Evolutionary conservation across 179 eudicot species (phyloP).

Genomic region (Spinacia oleracea): DNA sequence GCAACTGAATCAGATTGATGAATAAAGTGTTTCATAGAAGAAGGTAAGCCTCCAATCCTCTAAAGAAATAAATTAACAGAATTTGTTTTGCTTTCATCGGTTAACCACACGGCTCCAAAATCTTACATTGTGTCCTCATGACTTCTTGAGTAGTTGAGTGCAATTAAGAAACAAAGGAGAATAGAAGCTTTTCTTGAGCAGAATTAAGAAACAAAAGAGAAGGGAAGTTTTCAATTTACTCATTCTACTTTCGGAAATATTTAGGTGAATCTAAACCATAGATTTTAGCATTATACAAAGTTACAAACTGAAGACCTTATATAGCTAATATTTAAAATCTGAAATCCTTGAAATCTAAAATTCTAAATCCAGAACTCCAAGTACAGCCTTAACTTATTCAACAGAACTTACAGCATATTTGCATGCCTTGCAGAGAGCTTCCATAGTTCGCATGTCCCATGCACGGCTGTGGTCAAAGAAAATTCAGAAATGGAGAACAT

Average conservation of each 20-base stretch:
- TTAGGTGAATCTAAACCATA: background rate
- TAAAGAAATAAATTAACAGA: background rate
- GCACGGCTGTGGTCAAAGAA: constrained; percentile 72
- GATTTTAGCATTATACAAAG: background rate
- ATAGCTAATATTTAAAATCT: background rate
- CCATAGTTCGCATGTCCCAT: constrained; percentile 99
- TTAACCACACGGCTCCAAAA: background rate
- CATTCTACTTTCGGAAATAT: background rate
- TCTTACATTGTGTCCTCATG: background rate
- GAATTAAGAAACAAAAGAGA: background rate
- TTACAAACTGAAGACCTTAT: no score
- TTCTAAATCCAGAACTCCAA: background rate
- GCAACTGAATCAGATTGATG: background rate
- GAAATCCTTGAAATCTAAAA: background rate
- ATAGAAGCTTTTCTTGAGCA: background rate
- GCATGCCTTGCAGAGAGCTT: constrained; percentile 97
- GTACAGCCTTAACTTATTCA: background rate
- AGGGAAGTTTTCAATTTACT: background rate
- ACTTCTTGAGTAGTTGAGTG: background rate
- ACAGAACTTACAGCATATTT: constrained; percentile 91
- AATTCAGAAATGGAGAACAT: constrained; percentile 3
- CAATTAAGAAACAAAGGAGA: background rate
- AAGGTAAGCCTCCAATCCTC: background rate
- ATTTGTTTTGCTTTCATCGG: no score
- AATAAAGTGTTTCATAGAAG: background rate